Base-by-base conservation (phyloP, 345 rosid species). In the Euphorbia peplus region DNA sequence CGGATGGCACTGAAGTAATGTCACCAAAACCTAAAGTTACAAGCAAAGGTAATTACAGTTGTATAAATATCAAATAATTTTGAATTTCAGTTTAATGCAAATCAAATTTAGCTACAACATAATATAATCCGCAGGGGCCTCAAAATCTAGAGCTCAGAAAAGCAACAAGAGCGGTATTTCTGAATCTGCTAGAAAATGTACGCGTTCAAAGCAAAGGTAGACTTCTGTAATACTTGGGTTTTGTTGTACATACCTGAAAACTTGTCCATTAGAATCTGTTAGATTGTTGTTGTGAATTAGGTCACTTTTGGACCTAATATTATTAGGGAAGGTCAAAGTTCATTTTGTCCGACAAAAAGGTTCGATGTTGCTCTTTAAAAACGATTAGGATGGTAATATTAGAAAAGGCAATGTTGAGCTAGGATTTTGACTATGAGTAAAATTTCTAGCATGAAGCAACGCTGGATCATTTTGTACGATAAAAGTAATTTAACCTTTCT, bases 1-100 rank as follows among this genome's bases (percentile, higher is more conserved):
- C 69, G 21, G 79, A 46, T 24, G 87, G 57, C 53, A 26, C n/a
- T 28, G 89, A 83, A 76, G 71, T 73, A 63, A 76, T 74, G 60
- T 82, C 87, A 0, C 66, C 63, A n/a, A 76, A 55, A 0, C 66
- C 63, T 16, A 76, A 55, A 72, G 57, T 62, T 58, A 32, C 47
- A 18, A 26, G 4, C 22, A 74, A 73, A 81, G 88, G 90, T 85
- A 60, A 64, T 26, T 64, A 24, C 7, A 46, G 61, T 59, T 60
- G 44, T n/a, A 16, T 32, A 56, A 6, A 47, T 47, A 6, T 50
- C 21, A 50, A 50, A 15, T 25, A 19, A 12, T 29, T 32, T 15
- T n/a, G 0, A 5, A 29, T 8, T 41, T 59, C 22, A 32, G 28
- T 32, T 21, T 51, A 68, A 2, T 60, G 46, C 19, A 32, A 32